Base-by-base conservation (phyloP, 2,329 filamentous ascomycete genomes). In the Purpureocillium lavendulum region DNA sequence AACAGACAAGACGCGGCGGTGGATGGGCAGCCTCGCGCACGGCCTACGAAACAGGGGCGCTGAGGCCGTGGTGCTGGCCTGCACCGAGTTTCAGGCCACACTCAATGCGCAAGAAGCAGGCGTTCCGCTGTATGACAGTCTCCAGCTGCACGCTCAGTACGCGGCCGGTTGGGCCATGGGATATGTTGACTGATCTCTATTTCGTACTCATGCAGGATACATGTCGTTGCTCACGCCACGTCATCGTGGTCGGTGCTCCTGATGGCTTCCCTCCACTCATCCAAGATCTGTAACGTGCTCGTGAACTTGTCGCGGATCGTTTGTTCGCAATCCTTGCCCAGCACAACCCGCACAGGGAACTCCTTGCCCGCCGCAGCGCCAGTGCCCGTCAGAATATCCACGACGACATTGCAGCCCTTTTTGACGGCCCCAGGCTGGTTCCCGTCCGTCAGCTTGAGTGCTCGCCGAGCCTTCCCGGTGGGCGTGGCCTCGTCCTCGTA, bases 391-490 rank as follows among this genome's bases (percentile, higher is more conserved):
- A 82, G 46, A 12, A 76, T 60, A 45, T 82, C 76, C 5, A 80
- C 64, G 21, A 77, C 60, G 1, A 73, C 64, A 40, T 57, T 62
- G 7, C 61, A 58, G 0, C 70, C 77, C 59, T 78, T 78, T 14
- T 54, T 56, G 3, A 74, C 64, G 49, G 81, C 74, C 0, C 77
- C 77, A 0, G 60, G 65, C 57, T 80, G 75, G 0, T 68, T 65
- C 13, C 68, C 61, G 43, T 77, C 57, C 10, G 56, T 54, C 3
- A 33, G 32, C 3, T 54, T 52, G 26, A 75, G 43, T 3, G 40
- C 32, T 14, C 45, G 51, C 38, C 65, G 46, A 21, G 40, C 36
- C 33, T 47, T 37, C 0, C 57, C 59, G 8, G 57, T 49, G 0
- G 61, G 50, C 17, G 56, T 60, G 2, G 11, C 30, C 39, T 52